Conservation (phyloP, 164 flowering plant genomes). For the Liquidambar formosana region DNA sequence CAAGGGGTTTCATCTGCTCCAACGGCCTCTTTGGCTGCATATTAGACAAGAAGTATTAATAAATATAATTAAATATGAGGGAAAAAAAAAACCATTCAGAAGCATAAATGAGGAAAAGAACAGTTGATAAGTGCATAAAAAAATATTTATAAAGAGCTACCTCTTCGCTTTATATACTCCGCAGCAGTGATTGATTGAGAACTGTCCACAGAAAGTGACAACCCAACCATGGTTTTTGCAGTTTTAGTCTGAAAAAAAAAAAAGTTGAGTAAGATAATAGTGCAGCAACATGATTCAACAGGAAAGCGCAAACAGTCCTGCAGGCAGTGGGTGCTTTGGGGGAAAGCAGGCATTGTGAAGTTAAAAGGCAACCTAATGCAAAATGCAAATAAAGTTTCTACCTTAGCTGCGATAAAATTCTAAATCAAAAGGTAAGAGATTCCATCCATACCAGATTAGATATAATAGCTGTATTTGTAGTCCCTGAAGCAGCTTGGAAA, state of each 20-base stretch:
- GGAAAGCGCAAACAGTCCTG: neutral
- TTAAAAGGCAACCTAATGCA: neutral
- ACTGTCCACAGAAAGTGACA: constrained; percentile 72
- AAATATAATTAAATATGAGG: neutral
- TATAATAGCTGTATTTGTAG: constrained; percentile 72
- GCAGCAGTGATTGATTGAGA: constrained; percentile 64
- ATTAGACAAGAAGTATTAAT: neutral
- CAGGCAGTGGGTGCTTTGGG: neutral
- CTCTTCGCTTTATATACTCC: constrained; percentile 75
- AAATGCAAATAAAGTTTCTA: neutral
- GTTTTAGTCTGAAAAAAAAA: constrained; percentile 75
- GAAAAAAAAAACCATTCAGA: neutral
- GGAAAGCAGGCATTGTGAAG: neutral
- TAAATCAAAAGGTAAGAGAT: constrained; percentile 1
- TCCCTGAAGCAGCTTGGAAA: constrained; percentile 85
- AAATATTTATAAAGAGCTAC: constrained; percentile 34
- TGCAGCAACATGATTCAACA: neutral
- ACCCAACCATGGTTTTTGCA: constrained; percentile 83
- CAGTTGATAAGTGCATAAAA: neutral
- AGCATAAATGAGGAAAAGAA: neutral
- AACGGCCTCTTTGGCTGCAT: constrained; percentile 89
- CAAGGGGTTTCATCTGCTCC: constrained; percentile 93
- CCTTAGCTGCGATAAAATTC: neutral
- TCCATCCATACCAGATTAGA: constrained; percentile 70
- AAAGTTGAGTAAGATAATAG: constrained; percentile 3